Evolutionary conservation across 1,284 basidiomycete species (phyloP), one percentile per base, ranked within the genome.

Genomic region (Sporisorium reilianum): DNA sequence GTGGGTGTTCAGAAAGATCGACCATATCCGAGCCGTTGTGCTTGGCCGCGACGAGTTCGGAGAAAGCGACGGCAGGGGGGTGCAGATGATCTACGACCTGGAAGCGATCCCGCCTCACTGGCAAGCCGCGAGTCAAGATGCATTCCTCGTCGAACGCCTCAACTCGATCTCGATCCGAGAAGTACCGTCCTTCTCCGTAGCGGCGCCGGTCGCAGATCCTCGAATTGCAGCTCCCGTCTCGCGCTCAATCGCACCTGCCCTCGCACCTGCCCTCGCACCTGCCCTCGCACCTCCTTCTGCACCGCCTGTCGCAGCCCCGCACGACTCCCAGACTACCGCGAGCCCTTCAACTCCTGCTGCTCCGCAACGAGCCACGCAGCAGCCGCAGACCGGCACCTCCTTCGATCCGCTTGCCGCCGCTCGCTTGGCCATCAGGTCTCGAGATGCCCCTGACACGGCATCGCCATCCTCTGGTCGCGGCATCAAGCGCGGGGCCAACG

Each of bases 331-430:
- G 26, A 5, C 30, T 2, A 16, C 5, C 8, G 7, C 14, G 3
- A 20, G n/a, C 20, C 40, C 28, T 12, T n/a, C 28, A 16, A 2
- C 30, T 10, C 28, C 28, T 30, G 18, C 46, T 12, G 23, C 28
- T 49, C n/a, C 18, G n/a, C 25, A 41, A n/a, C 25, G 28, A 2
- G 16, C 34, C 14, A 36, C 18, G 23, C 8, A 20, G 11, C 25
- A 16, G 7, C 22, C 12, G 22, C 32, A 9, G 23, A 2, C 38
- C n/a, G 25, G 3, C 40, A 6, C n/a, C 12, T 2, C 40, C 1
- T 59, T 52, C 34, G 57, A 59, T 44, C 49, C 57, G 4, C 23
- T 59, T 10, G 49, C 57, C 11, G 40, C n/a, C 1, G 56, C 56
- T 30, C 56, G 56, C 30, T 38, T 34, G 11, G 50, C 57, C 11